Base-by-base conservation (phyloP, 2,329 filamentous ascomycete species). In the Cladophialophora carrionii region DNA sequence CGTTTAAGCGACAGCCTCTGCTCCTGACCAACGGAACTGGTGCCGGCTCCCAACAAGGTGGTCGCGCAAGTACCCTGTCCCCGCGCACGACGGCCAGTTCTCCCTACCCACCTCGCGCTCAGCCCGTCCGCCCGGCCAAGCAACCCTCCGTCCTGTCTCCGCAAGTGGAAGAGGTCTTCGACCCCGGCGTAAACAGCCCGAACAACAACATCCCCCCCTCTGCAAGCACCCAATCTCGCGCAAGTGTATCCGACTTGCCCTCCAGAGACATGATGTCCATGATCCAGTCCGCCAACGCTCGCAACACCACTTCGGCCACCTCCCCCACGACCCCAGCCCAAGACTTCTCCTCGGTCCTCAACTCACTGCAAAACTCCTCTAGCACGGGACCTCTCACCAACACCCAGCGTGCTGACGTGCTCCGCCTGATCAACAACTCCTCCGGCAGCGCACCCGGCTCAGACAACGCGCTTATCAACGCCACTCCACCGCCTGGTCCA, bases 391-490 rank as follows among this genome's bases (percentile, higher is more conserved):
- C 78, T 22, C 74, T 81, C 12, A 80, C 77, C n/a, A 76, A 64
- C 17, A 64, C 78, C 32, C 79, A 81, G 64, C 78, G 79, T n/a
- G 79, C 78, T 22, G 79, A 81, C 64, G 79, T 81, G 76, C 76
- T 81, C 49, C 78, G 79, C 46, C 75, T 80, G 61, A 81, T 81
- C 72, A 78, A 79, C 60, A 78, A 77, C 67, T 57, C 64, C 48
- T 51, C 48, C 22, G 24, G 10, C 81, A 77, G 65, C 81, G 74
- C 75, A 4, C 37, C 37, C 2, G 78, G 81, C 26, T 76, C 77
- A 17, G 86, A 87, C 73, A 87, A 86, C 68, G 85, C 85, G 2
- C 78, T 88, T 10, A 79, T 84, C 52, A 83, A 82, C 17, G 84
- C 85, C 3, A 80, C 77, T 12, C 80, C 85, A 0, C 84, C 85